These are phyloP conservation scores for Rhytidiadelphus loreus DNA, from an alignment of 225 moss, liverwort and hornwort species.

Conservation along the genomic window DNA sequence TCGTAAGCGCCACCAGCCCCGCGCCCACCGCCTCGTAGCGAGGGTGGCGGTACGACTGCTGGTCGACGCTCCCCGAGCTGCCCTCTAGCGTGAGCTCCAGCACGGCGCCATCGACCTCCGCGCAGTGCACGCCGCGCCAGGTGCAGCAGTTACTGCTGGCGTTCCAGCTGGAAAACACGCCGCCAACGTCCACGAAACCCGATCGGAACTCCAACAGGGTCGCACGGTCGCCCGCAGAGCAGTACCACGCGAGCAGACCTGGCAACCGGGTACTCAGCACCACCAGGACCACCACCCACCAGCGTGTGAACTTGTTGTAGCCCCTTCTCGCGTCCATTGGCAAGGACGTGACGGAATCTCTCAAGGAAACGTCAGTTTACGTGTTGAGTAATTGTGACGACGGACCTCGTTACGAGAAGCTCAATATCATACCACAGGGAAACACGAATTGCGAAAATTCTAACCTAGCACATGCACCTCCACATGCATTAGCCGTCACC, in stretches of 20 bases:
- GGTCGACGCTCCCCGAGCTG: neutral
- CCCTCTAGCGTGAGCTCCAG: neutral
- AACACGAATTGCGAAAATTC: neutral
- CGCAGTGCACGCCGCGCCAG: neutral
- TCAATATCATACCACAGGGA: neutral
- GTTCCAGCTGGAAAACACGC: neutral
- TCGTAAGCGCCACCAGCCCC: neutral
- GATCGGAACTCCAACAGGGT: neutral
- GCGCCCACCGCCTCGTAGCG: neutral
- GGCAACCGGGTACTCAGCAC: neutral
- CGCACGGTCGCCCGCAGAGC: neutral
- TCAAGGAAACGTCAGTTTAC: neutral
- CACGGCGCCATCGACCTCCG: neutral
- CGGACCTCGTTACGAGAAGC: neutral
- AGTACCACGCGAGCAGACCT: neutral
- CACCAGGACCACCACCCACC: neutral
- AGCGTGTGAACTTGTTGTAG: neutral
- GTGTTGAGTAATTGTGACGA: neutral
- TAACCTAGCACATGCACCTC: neutral
- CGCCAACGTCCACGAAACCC: neutral
- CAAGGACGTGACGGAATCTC: neutral
- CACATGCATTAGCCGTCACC: neutral
- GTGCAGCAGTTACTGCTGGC: neutral
- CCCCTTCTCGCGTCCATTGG: neutral
- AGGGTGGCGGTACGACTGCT: neutral